Base-by-base conservation (phyloP, 1,284 basidiomycete genomes). In the Cryptococcus deneoformans region DNA sequence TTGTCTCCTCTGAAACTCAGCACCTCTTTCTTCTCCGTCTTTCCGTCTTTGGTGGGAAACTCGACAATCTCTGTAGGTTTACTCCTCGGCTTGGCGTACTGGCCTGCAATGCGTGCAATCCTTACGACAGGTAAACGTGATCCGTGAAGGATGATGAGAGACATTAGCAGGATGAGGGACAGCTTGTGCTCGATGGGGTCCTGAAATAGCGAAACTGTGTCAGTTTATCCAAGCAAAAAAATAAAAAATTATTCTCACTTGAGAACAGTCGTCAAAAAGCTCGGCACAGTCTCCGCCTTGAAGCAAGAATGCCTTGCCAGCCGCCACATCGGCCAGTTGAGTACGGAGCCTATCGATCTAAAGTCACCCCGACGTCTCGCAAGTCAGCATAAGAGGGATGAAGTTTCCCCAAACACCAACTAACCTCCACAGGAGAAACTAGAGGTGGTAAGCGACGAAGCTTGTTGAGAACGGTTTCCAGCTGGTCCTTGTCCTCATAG, bases 261-360 rank as follows among this genome's bases (percentile, higher is more conserved):
- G 84, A 0, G 90, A 92, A 73, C 91, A 93, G 1, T 90, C 90
- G 66, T 91, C 88, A 12, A 68, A 94, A 71, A 89, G 88, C 77
- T 95, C 94, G 24, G 94, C 95, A 69, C 94, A 99, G 73, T 99
- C 96, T 9, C 95, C 96, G 2, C 94, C 93, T 65, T 99, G 95
- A 0, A 99, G 83, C 36, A 99, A 82, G 78, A 99, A 99, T 0
- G 92, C 92, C 70, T 93, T 85, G 62, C 89, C 88, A n/a, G 82
- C 81, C 58, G 94, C 89, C 5, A 95, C 92, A 50, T 85, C 84
- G 16, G 82, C 80, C 20, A 97, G 81, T 66, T 95, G 89, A 68
- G 86, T 80, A 50, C 90, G 82, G 53, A 97, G 82, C 6, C 90
- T 83, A 73, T 95, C 91, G 68, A 96, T 90, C 92, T 95, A 11